Percentiles rank a stretch among this genome's conserved stretches.
Conservation (phyloP, 306 rosid genomes). For the Malus fusca region DNA sequence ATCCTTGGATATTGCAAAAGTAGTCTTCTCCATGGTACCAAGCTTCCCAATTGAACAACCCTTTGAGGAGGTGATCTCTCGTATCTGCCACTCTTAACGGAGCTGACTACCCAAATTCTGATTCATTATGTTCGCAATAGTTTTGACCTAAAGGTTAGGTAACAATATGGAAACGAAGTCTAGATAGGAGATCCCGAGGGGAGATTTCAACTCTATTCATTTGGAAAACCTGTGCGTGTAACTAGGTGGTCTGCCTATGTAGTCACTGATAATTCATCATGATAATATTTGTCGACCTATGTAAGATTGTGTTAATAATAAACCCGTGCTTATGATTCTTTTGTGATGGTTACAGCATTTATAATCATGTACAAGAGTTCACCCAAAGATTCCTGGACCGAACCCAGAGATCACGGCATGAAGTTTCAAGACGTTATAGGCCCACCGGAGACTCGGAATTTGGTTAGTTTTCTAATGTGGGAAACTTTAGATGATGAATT, state of each 20-base stretch:
- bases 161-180: not conserved
- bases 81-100: not conserved
- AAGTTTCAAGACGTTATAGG: conserved; percentile 3
- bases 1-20: not conserved
- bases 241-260: not conserved
- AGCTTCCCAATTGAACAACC: too few species aligned
- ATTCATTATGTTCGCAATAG: not conserved
- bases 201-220: not conserved
- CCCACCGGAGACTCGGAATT: not conserved
- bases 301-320: not conserved
- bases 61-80: not conserved
- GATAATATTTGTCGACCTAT: not conserved
- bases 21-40: not conserved
- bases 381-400: conserved; percentile 34
- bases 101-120: not conserved
- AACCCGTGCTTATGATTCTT: not conserved
- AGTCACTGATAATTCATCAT: not conserved
- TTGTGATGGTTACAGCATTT: conserved; percentile 63
- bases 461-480: conserved; percentile 29
- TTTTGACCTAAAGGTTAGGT: not conserved
- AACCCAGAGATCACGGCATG: conserved; percentile 32
- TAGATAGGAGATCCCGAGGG: not conserved
- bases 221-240: not conserved
- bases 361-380: conserved; percentile 65
- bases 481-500: not conserved